Conservation (phyloP, 495 filamentous ascomycete genomes). For the Viridothelium virens region DNA sequence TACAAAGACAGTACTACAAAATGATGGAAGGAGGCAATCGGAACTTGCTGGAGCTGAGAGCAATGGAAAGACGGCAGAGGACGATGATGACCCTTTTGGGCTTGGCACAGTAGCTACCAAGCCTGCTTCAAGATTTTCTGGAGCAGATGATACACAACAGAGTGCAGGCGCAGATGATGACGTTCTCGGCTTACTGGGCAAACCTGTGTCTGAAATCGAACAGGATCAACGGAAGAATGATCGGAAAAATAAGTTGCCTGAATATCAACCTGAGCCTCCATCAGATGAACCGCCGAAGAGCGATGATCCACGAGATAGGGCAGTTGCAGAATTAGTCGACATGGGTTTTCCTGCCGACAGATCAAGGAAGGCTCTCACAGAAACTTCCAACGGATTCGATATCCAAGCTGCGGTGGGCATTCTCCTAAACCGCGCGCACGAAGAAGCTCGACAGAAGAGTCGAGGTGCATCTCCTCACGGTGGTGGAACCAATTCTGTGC, state of each 20-base stretch:
- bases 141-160: conserved; percentile 32
- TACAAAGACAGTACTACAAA: neutral
- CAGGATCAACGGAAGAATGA: conserved; percentile 8
- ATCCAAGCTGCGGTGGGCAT: conserved; percentile 83
- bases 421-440: conserved; percentile 84
- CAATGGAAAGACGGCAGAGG: conserved; percentile 22
- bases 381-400: conserved; percentile 70
- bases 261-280: conserved; percentile 23
- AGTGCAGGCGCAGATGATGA: conserved; percentile 57
- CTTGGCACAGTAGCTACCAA: conserved; percentile 52
- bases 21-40: neutral
- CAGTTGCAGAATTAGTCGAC: conserved; percentile 84
- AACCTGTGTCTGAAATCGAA: conserved; percentile 65
- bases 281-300: conserved; percentile 9
- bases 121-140: conserved; percentile 32
- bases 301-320: conserved; percentile 61
- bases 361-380: conserved; percentile 64
- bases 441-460: conserved; percentile 57
- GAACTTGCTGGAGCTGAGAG: neutral
- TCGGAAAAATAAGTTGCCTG: conserved; percentile 3
- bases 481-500: conserved; percentile 6
- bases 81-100: conserved; percentile 85
- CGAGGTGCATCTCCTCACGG: conserved; percentile 27
- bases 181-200: conserved; percentile 76
- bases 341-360: conserved; percentile 88